Conservation (phyloP, 2,329 filamentous ascomycete species). For the Penicillium concentricum region DNA sequence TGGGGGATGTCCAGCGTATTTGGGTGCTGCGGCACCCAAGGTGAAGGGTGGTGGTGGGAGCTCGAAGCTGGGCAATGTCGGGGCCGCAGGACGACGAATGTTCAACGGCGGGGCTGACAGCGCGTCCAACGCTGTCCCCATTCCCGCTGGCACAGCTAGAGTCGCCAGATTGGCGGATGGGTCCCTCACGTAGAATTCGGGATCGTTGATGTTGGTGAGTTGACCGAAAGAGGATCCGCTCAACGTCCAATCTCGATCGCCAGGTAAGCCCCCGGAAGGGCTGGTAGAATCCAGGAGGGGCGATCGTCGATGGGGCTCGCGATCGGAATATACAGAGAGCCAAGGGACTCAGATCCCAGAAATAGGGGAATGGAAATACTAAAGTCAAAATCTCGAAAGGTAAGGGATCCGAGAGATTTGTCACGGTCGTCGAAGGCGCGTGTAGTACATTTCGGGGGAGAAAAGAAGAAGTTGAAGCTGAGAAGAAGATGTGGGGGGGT, state of each 20-base stretch:
- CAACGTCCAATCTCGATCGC: conserved; percentile 50
- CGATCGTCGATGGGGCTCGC: conserved; percentile 33
- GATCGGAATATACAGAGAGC: conserved; percentile 22
- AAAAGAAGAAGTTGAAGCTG: neutral
- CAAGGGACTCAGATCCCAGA: conserved; percentile 7
- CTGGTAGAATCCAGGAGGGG: conserved; percentile 53
- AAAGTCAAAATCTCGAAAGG: too few species aligned
- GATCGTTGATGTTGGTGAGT: conserved; percentile 31
- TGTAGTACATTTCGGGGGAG: conserved; percentile 18
- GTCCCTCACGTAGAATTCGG: conserved; percentile 45
- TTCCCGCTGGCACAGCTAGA: conserved; percentile 60
- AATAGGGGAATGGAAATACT: conserved; percentile 4
- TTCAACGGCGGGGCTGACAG: conserved; percentile 66
- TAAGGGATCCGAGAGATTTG: neutral
- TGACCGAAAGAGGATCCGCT: conserved; percentile 34
- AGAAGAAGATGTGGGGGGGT: conserved; percentile 8
- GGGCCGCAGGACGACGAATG: conserved; percentile 67
- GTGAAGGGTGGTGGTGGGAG: conserved; percentile 59
- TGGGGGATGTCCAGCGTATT: conserved; percentile 44
- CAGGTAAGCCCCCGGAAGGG: conserved; percentile 47
- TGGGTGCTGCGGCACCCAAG: conserved; percentile 48
- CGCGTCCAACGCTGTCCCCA: conserved; percentile 61
- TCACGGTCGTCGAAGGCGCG: conserved; percentile 22
- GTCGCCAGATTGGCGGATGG: conserved; percentile 60
- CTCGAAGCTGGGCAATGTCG: conserved; percentile 67